Percentiles rank a stretch among this genome's conserved stretches.
These are phyloP conservation scores for Rhododendron vialii DNA, from an alignment of 148 eudicot genomes.

Conservation along the genomic window DNA sequence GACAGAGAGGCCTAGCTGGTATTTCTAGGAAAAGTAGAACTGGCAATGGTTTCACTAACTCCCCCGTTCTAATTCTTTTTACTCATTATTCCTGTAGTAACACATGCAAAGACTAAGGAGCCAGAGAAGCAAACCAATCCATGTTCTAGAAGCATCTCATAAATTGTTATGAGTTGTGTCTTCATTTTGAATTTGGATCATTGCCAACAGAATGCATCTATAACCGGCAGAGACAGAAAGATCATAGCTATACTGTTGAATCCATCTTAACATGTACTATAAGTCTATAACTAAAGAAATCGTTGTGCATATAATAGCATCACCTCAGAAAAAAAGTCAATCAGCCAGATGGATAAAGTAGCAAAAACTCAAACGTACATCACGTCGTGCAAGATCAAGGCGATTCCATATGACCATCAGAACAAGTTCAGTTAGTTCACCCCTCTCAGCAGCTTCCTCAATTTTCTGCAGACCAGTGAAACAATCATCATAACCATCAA, in stretches of 20 bases:
- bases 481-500: background rate
- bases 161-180: background rate
- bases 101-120: background rate
- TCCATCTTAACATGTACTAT: background rate
- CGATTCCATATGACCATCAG: slow-evolving; percentile 96
- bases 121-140: background rate
- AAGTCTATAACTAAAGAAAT: background rate
- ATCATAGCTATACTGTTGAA: background rate
- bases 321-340: background rate
- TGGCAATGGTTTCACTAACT: background rate
- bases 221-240: background rate
- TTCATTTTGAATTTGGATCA: background rate
- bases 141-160: background rate
- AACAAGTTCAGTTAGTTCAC: slow-evolving; percentile 84
- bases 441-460: slow-evolving; percentile 95
- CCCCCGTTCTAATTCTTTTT: background rate
- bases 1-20: background rate
- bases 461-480: slow-evolving; percentile 62
- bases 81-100: background rate
- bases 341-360: background rate
- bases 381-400: slow-evolving; percentile 98
- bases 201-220: background rate
- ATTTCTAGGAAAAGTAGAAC: background rate
- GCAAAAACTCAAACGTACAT: slow-evolving; percentile 45
- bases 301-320: background rate